Evolutionary conservation across 2,329 filamentous ascomycete genomes (phyloP), one percentile per base, ranked within the genome.

Genomic region (Colletotrichum abscissum): DNA sequence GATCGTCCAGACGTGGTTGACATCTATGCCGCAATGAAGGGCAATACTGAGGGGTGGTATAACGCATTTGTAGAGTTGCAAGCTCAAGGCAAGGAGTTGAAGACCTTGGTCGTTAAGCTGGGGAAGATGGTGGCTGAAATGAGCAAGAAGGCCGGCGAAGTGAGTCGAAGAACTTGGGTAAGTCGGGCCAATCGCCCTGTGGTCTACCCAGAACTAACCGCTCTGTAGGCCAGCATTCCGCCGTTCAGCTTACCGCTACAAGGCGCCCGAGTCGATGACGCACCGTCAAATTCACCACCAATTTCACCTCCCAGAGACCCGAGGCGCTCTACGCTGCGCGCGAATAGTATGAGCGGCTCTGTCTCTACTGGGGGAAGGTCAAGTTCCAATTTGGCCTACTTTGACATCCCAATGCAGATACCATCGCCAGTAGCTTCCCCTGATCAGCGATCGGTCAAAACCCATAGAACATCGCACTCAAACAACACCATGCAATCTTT

Each of bases 1-100:
- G 90, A 92, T 60, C 89, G 94, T 26, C 86, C 88, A 2, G 88
- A 90, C 60, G 85, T 92, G 59, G 87, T 89, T 46, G 92, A 94
- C 59, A 94, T 98, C 24, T 97, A 94, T 77, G 90, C 92, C 54
- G 95, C 95, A 49, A 98, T 98, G 95, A 93, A 93, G 78, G 94
- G 94, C 42, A 98, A 98, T 77, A 92, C 95, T 9, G 93, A 97
- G 75, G 95, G 95, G 56, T 98, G 96, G 96, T 90, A 92, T 71
- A 91, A 92, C 69, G 95, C 95, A 7, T 92, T 98, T 78, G 88
- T 91, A 67, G 92, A 93, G 67, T 87, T 98, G 72, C 92, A 95
- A 79, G 89, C 89, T 26, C 94, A 93, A 79, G 92, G 92, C 16
- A 90, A 92, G 74, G 88, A 90, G 57, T 86, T 98, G 30, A 93